A percentile compares a stretch with the other conserved stretches of the same genome.
phyloP scores from a whole-genome alignment of 2,329 filamentous ascomycete species.

The Fusarium palustre region DNA sequence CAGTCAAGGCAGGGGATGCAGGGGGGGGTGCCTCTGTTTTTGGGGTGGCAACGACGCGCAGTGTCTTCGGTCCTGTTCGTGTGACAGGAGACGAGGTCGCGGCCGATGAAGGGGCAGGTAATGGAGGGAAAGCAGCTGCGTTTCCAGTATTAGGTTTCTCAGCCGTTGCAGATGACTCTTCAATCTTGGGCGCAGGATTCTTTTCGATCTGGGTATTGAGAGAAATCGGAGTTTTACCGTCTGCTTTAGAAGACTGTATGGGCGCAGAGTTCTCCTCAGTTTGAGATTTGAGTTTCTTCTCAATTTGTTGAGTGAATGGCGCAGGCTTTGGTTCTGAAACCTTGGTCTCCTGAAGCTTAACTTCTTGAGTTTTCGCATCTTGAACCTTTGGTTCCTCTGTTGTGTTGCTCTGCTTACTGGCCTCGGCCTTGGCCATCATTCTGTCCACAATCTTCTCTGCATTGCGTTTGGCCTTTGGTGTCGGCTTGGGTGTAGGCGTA shows the following conservation, averaged over 20 bases:
- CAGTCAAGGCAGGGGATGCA: slow-evolving; percentile 48
- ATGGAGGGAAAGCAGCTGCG: slow-evolving; percentile 61
- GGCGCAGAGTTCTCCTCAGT: slow-evolving; percentile 54
- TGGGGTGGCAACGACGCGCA: slow-evolving; percentile 76
- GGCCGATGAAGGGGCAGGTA: slow-evolving; percentile 61
- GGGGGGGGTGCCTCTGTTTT: slow-evolving; percentile 68
- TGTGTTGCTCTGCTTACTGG: slow-evolving; percentile 27
- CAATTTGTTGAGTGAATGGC: slow-evolving; percentile 6
- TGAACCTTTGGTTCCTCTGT: slow-evolving; percentile 31
- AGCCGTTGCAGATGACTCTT: slow-evolving; percentile 45
- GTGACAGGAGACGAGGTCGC: slow-evolving; percentile 62
- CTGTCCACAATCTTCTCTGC: slow-evolving; percentile 49
- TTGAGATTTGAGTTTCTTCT: slow-evolving; percentile 60
- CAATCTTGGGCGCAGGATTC: slow-evolving; percentile 46
- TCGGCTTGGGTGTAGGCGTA: slow-evolving; percentile 52
- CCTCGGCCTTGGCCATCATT: slow-evolving; percentile 38
- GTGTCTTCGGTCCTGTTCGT: slow-evolving; percentile 69
- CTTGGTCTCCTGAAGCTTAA: slow-evolving; percentile 29
- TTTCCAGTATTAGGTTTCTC: slow-evolving; percentile 51
- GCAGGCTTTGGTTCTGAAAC: slow-evolving; percentile 24
- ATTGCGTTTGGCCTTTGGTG: slow-evolving; percentile 50
- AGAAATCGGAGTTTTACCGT: slow-evolving; percentile 52
- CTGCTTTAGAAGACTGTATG: slow-evolving; percentile 10
- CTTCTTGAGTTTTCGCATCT: slow-evolving; percentile 29
- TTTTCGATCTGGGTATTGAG: slow-evolving; percentile 64